phyloP scores from a whole-genome alignment of 805 yeast genomes.

The Isabelozyma rhagii region DNA sequence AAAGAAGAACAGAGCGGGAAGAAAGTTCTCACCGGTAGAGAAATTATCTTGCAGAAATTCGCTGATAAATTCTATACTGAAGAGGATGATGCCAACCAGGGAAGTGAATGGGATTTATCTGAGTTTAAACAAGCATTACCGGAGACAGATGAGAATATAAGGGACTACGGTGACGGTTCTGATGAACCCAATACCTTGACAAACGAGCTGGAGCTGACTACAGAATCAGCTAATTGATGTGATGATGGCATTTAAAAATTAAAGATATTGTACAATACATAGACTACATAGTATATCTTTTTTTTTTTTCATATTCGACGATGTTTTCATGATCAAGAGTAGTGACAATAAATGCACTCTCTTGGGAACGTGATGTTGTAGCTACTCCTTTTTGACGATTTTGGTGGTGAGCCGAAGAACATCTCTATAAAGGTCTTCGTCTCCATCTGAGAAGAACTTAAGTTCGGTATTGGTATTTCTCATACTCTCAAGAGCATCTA shows the following conservation, averaged over 20 bases:
- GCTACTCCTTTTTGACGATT: not conserved
- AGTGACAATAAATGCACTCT: too few relatives aligned
- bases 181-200: slow-evolving; percentile 2
- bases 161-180: slow-evolving; percentile 72
- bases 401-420: slow-evolving; percentile 4
- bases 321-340: too few relatives aligned
- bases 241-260: not conserved
- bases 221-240: not conserved
- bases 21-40: slow-evolving; percentile 62
- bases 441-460: slow-evolving; percentile 33
- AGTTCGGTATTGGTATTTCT: slow-evolving; percentile 26
- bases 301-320: too few relatives aligned
- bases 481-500: slow-evolving; percentile 23
- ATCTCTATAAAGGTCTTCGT: slow-evolving; percentile 26
- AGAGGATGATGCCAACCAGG: slow-evolving; percentile 44
- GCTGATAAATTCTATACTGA: slow-evolving; percentile 54
- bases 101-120: slow-evolving; percentile 55
- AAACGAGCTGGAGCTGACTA: not conserved
- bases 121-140: slow-evolving; percentile 55
- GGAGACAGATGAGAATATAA: slow-evolving; percentile 46
- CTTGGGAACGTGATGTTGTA: too few relatives aligned
- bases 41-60: slow-evolving; percentile 60
- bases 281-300: not conserved
- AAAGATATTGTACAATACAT: not conserved
- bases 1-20: slow-evolving; percentile 36